Base-by-base conservation (phyloP, 2,329 filamentous ascomycete species). In the Colletotrichum tropicale region DNA sequence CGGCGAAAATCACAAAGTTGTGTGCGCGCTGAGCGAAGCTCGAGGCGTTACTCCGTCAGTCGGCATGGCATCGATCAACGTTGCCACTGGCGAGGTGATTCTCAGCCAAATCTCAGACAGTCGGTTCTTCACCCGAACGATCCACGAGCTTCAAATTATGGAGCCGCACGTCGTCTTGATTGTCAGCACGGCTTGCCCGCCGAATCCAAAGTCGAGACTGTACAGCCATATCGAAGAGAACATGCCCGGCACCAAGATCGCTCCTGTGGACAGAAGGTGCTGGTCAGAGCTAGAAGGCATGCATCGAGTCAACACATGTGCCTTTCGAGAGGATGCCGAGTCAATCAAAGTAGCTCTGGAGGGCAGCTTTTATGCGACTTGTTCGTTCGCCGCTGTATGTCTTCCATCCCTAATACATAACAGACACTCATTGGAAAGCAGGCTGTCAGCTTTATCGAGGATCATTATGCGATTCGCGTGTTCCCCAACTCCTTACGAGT, bases 81-180 rank as follows among this genome's bases (percentile, higher is more conserved):
- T 98, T 5, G 93, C 95, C 56, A 96, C 95, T 4, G 94, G 94
- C 52, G 95, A 98, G 84, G 94, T 92, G 18, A 92, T 96, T 32
- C 89, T 98, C 52, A 98, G 95, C 81, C 95, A 98, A 81, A 96
- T 98, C 78, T 96, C 94, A 81, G 96, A 98, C 83, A 98, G 93
- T 72, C 96, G 98, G 82, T 98, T 96, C 38, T 98, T 98, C 82
- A 93, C 96, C 73, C 93, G 93, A 81, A 98, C 96, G 0, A 88
- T 98, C 34, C 95, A 98, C 84, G 98, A 98, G 82, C 89, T 98
- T 38, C 91, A 91, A 68, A 92, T 98, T 28, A 94, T 95, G 79
- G 91, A 94, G 28, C 96, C 96, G 0, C 94, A 93, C 3, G 92
- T 93, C 77, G 94, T 98, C 66, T 86, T 98, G 2, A 93, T 98